Conservation (phyloP, 164 flowering plant genomes). For the Vitis rotundifolia region DNA sequence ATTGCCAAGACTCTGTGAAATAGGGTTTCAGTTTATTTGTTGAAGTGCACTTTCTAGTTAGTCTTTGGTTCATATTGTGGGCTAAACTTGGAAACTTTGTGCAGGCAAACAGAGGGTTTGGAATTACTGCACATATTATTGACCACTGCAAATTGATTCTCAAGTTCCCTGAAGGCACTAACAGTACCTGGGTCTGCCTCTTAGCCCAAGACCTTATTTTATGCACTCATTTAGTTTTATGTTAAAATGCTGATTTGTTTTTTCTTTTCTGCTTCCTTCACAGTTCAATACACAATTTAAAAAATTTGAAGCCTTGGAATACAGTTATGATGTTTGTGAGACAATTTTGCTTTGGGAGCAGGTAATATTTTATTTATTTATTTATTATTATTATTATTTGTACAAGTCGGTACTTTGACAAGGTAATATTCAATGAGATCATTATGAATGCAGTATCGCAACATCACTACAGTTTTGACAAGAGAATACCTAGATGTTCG, state of each 20-base stretch:
- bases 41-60: not conserved
- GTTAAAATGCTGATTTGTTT: conserved; percentile 2
- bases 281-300: conserved; percentile 93
- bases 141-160: conserved; percentile 91
- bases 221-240: not conserved
- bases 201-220: not conserved
- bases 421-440: conserved; percentile 20
- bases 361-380: conserved; percentile 36
- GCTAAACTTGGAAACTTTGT: conserved; percentile 8
- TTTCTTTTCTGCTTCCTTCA: not conserved
- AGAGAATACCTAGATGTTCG: conserved; percentile 95
- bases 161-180: conserved; percentile 89
- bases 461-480: conserved; percentile 96
- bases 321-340: conserved; percentile 86
- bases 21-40: not conserved
- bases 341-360: conserved; percentile 94
- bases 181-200: conserved; percentile 90
- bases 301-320: conserved; percentile 80
- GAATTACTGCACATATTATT: conserved; percentile 80
- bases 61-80: conserved; percentile 2
- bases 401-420: not conserved
- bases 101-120: conserved; percentile 94
- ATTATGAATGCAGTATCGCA: conserved; percentile 77
- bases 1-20: too few relatives aligned
- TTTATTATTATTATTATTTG: too few relatives aligned